These are phyloP conservation scores for Paecilomyces dactylethromorphus DNA, from an alignment of 2,329 filamentous ascomycete species.

Conservation along the genomic window DNA sequence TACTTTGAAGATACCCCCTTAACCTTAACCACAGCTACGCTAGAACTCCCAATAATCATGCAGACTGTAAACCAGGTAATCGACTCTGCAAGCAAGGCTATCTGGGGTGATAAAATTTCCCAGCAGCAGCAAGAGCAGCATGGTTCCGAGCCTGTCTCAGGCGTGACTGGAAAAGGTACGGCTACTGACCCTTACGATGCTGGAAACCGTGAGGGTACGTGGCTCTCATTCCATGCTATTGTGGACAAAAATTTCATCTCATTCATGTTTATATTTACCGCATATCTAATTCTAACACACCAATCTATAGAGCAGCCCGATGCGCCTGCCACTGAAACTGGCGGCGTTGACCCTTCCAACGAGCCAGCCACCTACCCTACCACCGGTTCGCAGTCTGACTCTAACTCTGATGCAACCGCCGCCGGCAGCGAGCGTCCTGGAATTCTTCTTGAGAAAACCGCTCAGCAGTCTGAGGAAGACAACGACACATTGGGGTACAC, in stretches of 20 bases:
- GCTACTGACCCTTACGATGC: constrained; percentile 69
- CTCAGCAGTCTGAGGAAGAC: neutral
- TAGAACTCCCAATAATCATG: constrained; percentile 37
- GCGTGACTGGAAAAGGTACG: constrained; percentile 60
- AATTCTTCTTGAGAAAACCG: neutral
- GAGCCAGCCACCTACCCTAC: neutral
- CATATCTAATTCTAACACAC: neutral
- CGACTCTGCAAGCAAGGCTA: constrained; percentile 40
- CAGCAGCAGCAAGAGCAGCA: constrained; percentile 22
- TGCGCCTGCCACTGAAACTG: constrained; percentile 29
- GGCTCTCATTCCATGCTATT: neutral
- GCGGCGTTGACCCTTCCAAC: neutral
- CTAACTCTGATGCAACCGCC: neutral
- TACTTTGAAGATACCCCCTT: neutral
- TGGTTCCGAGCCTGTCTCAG: constrained; percentile 64
- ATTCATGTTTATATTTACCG: neutral
- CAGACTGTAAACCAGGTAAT: constrained; percentile 56
- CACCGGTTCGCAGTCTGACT: neutral
- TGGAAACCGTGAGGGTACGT: constrained; percentile 61
- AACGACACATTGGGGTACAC: neutral
- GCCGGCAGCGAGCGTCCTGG: neutral
- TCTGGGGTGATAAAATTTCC: constrained; percentile 37
- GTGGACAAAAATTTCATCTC: neutral
- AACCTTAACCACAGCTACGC: neutral
- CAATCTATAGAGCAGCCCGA: neutral